Percentiles rank a stretch among this genome's conserved stretches.
phyloP scores from a whole-genome alignment of 2,329 filamentous ascomycete genomes.

The Polytolypa hystricis region DNA sequence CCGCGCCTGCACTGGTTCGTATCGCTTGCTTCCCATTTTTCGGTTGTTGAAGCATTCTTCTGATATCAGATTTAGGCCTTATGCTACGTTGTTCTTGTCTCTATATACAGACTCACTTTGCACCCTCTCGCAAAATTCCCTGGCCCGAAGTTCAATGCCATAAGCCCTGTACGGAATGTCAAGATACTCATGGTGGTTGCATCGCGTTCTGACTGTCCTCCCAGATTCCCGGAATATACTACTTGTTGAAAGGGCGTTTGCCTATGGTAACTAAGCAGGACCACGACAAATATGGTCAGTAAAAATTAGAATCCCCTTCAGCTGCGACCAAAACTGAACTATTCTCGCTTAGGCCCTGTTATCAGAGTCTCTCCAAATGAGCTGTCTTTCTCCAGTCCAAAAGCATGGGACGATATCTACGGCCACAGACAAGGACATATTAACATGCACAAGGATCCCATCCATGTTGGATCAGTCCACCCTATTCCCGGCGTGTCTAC shows the following conservation, averaged over 20 bases:
- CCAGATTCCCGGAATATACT: slow-evolving; percentile 4
- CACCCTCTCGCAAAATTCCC: slow-evolving; percentile 14
- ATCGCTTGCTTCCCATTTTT: background rate
- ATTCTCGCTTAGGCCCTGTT: slow-evolving; percentile 10
- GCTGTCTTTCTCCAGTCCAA: slow-evolving; percentile 23
- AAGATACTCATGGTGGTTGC: background rate
- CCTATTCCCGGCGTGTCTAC: background rate
- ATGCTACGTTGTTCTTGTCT: background rate
- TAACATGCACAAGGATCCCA: slow-evolving; percentile 5
- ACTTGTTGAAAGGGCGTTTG: slow-evolving; percentile 7
- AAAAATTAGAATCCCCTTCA: background rate
- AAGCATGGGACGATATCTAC: slow-evolving; percentile 26
- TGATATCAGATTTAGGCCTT: background rate
- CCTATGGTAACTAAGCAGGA: slow-evolving; percentile 6
- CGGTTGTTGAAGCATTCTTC: background rate
- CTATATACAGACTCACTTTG: slow-evolving; percentile 12
- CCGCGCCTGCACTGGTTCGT: background rate
- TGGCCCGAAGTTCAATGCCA: slow-evolving; percentile 9
- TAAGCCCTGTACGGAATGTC: background rate
- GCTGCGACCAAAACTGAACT: background rate
- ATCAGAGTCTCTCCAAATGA: slow-evolving; percentile 25
- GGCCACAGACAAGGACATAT: slow-evolving; percentile 10
- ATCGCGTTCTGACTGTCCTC: no score
- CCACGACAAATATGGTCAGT: slow-evolving; percentile 18
- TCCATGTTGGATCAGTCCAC: background rate